Evolutionary conservation across 2,329 filamentous ascomycete genomes (phyloP).

Genomic region (Penicillium sp.): DNA sequence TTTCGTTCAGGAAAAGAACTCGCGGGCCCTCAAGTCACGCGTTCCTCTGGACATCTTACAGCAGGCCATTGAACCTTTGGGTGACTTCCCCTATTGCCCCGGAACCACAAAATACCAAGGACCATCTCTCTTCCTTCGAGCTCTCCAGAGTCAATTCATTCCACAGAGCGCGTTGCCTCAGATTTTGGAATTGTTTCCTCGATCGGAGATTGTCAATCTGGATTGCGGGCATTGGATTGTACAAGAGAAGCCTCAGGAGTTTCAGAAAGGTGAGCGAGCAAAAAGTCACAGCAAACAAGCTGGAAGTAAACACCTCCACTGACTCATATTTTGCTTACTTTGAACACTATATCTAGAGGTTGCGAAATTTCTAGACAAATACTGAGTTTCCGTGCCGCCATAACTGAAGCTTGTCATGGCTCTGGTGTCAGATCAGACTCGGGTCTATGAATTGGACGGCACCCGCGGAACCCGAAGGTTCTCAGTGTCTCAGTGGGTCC

Average conservation of each 20-base stretch:
- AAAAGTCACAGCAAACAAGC: too few relatives aligned
- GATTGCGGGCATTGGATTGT: constrained; percentile 34
- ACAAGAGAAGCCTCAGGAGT: constrained; percentile 28
- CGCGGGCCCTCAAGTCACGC: constrained; percentile 1
- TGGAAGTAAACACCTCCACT: too few relatives aligned
- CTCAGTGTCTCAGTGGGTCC: too few relatives aligned
- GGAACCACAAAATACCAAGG: constrained; percentile 41
- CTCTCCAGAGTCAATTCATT: constrained; percentile 34
- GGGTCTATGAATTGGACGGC: too few relatives aligned
- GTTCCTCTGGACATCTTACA: constrained; percentile 6
- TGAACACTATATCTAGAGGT: background rate
- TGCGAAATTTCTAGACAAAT: background rate
- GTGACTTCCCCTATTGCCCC: constrained; percentile 4
- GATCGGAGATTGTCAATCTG: constrained; percentile 22
- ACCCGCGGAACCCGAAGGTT: too few relatives aligned
- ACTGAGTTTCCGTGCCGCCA: background rate
- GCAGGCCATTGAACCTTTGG: constrained; percentile 5
- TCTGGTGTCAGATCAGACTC: too few relatives aligned
- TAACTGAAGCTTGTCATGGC: background rate
- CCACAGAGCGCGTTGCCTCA: constrained; percentile 45
- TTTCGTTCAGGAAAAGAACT: constrained; percentile 5
- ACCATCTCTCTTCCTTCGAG: constrained; percentile 17
- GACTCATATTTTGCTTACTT: too few relatives aligned
- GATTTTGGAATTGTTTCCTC: constrained; percentile 26
- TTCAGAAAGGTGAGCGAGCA: constrained; percentile 10